Evolutionary conservation across 1,284 basidiomycete species (phyloP), one percentile per base, ranked within the genome.

Genomic region (Cutaneotrichosporon spelunceum): DNA sequence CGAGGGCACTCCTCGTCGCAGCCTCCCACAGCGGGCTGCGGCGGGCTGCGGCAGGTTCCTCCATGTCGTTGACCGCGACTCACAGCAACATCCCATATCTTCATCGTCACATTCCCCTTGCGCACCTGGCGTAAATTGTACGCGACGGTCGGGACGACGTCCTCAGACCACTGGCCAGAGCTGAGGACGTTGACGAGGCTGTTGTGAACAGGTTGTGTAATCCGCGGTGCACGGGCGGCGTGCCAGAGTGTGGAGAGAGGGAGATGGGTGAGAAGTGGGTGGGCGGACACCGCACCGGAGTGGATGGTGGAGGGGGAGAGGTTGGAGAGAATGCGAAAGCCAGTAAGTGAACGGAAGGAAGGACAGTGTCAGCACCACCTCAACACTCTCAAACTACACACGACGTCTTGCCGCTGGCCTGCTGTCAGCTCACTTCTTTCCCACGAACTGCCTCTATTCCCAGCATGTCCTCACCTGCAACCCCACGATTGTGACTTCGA

Each of bases 381-480:
- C 54, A 21, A 23, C 29, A 4, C 21, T 6, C 1, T 7, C 7
- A 23, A 8, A 29, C 4, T 6, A 72, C 74, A 58, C 33, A 91
- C 26, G 91, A 93, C 0, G 93, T 95, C 82, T 96, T 95, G 54
- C 93, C 93, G 3, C 92, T 94, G 6, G 91, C 90, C 88, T 94
- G 50, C 2, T 11, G 55, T 61, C 42, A 61, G 60, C 26, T 53
- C 60, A 13, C n/a, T n/a, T 8, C 39, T 47, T 10, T 50, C 23
- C 8, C 24, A 16, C 48, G 6, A 23, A 8, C 48, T 23, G 26
- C 3, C 27, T 11, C 24, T 27, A 10, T 19, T 21, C 45, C 10
- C 24, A 24, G 30, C 67, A n/a, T n/a, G n/a, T n/a, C n/a, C 77
- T 65, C 60, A 89, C 91, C 83, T 97, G 93, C 33, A 98, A 81